Evolutionary conservation across 2,329 filamentous ascomycete species (phyloP).

Genomic region (Colletotrichum sp.): DNA sequence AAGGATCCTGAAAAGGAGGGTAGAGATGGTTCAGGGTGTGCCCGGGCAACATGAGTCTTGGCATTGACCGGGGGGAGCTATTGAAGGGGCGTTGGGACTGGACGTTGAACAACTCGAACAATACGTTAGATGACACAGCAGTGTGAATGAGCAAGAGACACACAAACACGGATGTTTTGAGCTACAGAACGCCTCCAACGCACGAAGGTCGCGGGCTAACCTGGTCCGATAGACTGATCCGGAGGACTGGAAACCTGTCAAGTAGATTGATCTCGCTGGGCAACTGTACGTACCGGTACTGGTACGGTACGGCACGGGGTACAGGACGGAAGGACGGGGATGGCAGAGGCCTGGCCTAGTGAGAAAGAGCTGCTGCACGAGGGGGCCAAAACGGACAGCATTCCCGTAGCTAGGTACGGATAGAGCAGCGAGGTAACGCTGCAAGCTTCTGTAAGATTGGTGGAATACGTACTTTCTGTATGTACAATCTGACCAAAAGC

Average conservation of each 20-base stretch:
- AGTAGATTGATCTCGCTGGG: background rate
- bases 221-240: background rate
- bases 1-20: background rate
- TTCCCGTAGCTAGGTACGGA: background rate
- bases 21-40: background rate
- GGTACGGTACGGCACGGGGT: background rate
- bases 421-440: background rate
- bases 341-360: background rate
- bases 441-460: background rate
- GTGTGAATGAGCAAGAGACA: background rate
- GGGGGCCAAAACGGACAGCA: conserved; percentile 10
- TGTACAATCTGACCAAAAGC: background rate
- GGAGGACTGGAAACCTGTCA: background rate
- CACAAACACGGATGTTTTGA: background rate
- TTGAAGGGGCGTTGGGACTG: background rate
- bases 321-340: background rate
- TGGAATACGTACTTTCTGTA: background rate
- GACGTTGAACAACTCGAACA: background rate
- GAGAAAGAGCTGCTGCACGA: background rate
- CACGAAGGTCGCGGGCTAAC: background rate
- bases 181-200: background rate
- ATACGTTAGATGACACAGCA: background rate
- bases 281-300: background rate
- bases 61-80: background rate
- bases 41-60: background rate